phyloP scores from a whole-genome alignment of 1,284 basidiomycete genomes.

The Cutaneotrichosporon dermatis region DNA sequence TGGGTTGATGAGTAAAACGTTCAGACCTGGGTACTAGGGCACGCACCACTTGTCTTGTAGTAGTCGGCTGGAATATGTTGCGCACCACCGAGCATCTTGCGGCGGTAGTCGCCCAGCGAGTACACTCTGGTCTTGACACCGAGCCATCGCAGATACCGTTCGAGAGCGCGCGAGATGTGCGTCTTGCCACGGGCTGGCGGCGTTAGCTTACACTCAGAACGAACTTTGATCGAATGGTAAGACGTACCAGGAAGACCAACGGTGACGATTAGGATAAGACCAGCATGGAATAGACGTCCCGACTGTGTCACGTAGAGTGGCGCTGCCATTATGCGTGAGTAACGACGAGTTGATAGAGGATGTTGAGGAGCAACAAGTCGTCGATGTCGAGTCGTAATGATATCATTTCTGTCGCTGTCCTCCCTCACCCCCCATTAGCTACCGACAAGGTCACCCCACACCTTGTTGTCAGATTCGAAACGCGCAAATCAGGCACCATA shows the following conservation, averaged over 20 bases:
- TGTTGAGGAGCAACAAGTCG: too few relatives aligned
- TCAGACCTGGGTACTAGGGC: background rate
- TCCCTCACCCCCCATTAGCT: too few relatives aligned
- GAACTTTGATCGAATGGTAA: background rate
- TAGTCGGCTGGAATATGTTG: constrained; percentile 86
- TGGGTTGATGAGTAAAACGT: background rate
- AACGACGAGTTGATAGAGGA: background rate
- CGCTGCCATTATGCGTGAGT: constrained; percentile 63
- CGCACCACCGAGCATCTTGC: constrained; percentile 82
- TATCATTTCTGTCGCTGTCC: too few relatives aligned
- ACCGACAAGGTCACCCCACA: too few relatives aligned
- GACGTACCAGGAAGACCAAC: constrained; percentile 72
- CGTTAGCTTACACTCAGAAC: background rate
- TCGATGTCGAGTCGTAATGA: too few relatives aligned
- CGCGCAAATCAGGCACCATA: too few relatives aligned
- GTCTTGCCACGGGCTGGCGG: constrained; percentile 79
- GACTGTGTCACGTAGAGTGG: constrained; percentile 73
- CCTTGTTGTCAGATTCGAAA: too few relatives aligned
- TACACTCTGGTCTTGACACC: constrained; percentile 94
- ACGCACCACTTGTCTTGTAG: constrained; percentile 68
- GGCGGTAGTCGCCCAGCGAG: constrained; percentile 88
- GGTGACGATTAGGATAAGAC: constrained; percentile 86
- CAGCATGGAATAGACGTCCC: constrained; percentile 81
- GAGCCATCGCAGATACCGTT: constrained; percentile 95
- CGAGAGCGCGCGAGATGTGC: constrained; percentile 89